A percentile compares a stretch with the other conserved stretches of the same genome.
phyloP scores from a whole-genome alignment of 495 filamentous ascomycete species.

The Penicillium ucsense region DNA sequence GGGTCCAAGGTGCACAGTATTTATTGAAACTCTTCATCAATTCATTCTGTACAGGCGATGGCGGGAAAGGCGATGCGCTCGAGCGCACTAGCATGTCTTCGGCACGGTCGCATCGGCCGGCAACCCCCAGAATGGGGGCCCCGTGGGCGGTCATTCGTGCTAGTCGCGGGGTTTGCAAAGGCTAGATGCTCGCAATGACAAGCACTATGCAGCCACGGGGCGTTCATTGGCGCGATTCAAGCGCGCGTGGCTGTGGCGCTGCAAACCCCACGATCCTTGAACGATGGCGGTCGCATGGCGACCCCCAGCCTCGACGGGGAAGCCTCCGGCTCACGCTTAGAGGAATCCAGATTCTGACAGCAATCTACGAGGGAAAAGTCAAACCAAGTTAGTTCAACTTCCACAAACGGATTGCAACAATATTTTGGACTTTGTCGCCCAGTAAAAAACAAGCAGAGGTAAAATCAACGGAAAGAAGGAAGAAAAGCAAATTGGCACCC shows the following conservation, averaged over 20 bases:
- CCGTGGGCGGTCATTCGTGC: background rate
- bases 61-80: background rate
- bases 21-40: too few relatives aligned
- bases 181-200: conserved; percentile 3
- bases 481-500: conserved; percentile 1
- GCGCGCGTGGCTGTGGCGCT: conserved; percentile 5
- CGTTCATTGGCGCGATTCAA: conserved; percentile 12
- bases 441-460: too few relatives aligned
- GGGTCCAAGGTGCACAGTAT: too few relatives aligned
- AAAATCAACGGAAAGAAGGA: background rate
- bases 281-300: conserved; percentile 13
- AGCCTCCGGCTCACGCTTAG: conserved; percentile 30
- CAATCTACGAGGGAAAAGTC: conserved; percentile 43
- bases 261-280: conserved; percentile 6
- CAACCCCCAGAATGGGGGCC: background rate
- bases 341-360: conserved; percentile 69
- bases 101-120: conserved; percentile 9
- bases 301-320: conserved; percentile 16
- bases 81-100: conserved; percentile 7
- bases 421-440: conserved; percentile 4
- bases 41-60: too few relatives aligned
- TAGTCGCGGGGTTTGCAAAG: conserved; percentile 3
- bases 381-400: conserved; percentile 30
- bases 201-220: background rate
- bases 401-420: conserved; percentile 13